Conservation (phyloP, 768 basidiomycete genomes). For the Mycena olivaceomarginata region DNA sequence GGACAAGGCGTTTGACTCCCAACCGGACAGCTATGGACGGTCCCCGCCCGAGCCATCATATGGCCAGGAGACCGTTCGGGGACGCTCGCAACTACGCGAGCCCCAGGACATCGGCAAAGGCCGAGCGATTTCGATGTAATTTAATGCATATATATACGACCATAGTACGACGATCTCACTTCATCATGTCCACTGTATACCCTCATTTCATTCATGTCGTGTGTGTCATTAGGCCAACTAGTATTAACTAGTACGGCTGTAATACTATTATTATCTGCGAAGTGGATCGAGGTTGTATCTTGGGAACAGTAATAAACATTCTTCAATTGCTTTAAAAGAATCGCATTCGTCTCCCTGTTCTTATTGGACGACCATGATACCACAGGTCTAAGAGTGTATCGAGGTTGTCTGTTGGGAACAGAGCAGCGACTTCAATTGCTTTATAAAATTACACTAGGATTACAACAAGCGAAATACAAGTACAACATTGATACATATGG, state of each 20-base stretch:
- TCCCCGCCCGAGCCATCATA: slow-evolving; percentile 47
- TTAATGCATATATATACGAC: slow-evolving; percentile 9
- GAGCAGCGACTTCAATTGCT: background rate
- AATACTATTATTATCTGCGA: slow-evolving; percentile 29
- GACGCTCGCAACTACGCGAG: slow-evolving; percentile 79
- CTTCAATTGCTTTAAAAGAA: background rate
- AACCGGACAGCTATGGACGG: slow-evolving; percentile 70
- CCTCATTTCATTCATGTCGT: slow-evolving; percentile 21
- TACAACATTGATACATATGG: slow-evolving; percentile 10
- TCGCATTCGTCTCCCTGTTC: too few relatives aligned
- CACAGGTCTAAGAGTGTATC: too few relatives aligned
- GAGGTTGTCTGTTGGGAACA: too few relatives aligned
- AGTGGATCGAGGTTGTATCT: slow-evolving; percentile 2
- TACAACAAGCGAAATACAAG: slow-evolving; percentile 15
- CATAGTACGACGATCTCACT: slow-evolving; percentile 19
- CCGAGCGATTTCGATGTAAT: slow-evolving; percentile 90
- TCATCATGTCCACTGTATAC: slow-evolving; percentile 22
- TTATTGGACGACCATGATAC: too few relatives aligned
- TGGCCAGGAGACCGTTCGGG: slow-evolving; percentile 70
- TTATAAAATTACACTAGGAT: slow-evolving; percentile 25
- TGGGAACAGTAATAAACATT: background rate
- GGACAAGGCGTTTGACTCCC: slow-evolving; percentile 81
- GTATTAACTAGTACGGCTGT: slow-evolving; percentile 26
- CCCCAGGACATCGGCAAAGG: slow-evolving; percentile 80
- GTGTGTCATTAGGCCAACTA: slow-evolving; percentile 18